A percentile compares a stretch with the other conserved stretches of the same genome.
Conservation (phyloP, 2,329 filamentous ascomycete genomes). For the Trichoderma polysporum region DNA sequence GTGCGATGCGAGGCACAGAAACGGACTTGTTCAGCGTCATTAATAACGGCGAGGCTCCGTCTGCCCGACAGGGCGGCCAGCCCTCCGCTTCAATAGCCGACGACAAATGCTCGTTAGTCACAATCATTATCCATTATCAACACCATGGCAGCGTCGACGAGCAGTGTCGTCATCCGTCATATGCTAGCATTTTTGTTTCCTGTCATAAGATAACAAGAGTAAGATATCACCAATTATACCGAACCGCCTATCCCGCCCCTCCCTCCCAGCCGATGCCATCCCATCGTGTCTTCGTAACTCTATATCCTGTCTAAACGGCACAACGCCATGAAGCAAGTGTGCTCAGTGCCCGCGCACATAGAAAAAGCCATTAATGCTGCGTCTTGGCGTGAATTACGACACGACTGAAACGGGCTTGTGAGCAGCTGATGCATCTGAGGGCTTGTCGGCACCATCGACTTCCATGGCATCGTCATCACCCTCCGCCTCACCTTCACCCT, state of each 20-base stretch:
- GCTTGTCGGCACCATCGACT: slow-evolving; percentile 45
- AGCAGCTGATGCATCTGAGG: slow-evolving; percentile 30
- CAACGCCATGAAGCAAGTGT: slow-evolving; percentile 21
- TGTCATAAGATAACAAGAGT: slow-evolving; percentile 9
- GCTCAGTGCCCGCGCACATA: not conserved
- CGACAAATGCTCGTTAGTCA: not conserved
- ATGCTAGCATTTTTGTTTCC: slow-evolving; percentile 3
- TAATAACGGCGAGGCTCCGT: not conserved
- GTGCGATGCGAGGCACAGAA: not conserved
- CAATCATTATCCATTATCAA: slow-evolving; percentile 1
- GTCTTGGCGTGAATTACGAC: slow-evolving; percentile 28
- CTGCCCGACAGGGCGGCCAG: not conserved
- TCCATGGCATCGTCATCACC: slow-evolving; percentile 51
- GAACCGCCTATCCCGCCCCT: slow-evolving; percentile 11
- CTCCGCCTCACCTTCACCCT: slow-evolving; percentile 40
- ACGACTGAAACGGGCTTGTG: slow-evolving; percentile 38
- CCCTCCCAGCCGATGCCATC: slow-evolving; percentile 22
- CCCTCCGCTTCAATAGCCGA: not conserved
- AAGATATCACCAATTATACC: slow-evolving; percentile 19
- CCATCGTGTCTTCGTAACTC: slow-evolving; percentile 34
- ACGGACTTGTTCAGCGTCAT: not conserved
- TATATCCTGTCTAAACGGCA: slow-evolving; percentile 26
- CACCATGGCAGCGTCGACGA: not conserved
- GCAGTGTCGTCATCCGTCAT: slow-evolving; percentile 4
- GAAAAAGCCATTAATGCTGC: not conserved